Base-by-base conservation (phyloP, 352 stramenopile genomes). In the Phytophthora cajani region DNA sequence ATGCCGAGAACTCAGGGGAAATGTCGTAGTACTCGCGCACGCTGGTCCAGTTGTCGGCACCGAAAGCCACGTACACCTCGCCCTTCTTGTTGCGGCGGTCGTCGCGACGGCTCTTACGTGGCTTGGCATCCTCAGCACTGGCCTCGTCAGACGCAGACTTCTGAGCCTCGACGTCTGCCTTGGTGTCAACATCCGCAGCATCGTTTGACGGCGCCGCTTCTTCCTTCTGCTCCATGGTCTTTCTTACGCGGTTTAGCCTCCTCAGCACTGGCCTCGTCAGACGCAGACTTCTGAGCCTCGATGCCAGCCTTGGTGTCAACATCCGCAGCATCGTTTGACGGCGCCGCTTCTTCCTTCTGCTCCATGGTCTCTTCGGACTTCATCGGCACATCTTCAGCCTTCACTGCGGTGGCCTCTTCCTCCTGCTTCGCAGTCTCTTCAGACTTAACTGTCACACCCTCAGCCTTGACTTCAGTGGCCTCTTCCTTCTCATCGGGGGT, bases 1-100 rank as follows among this genome's bases (percentile, higher is more conserved):
- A 59, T 10, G 76, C 65, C 4, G 89, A 89, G 64, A 98, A 98
- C 7, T 69, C 67, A 19, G 78, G 67, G 6, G 58, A 56, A 17
- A 98, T 77, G 33, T 77, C 79, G 72, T 97, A 98, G 69, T 89
- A 97, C 42, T 84, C 69, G 67, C 93, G 79, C 54, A 95, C 78
- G 32, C 81, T 67, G 58, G 68, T 56, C 70, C 80, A 94, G 46
- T 94, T 83, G 21, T 88, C 74, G 0, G 73, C 49, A 19, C 77
- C 69, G 42, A 97, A 91, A 1, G 84, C 78, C 25, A 95, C 75
- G 67, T 97, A 97, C 54, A 93, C 77, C 51, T 96, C 83, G 17
- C 84, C 85, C 55, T 79, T 88, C 11, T 79, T 82, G 64, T 80
- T 82, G 30, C 65, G 68, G n/a, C 79, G 80, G 58, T 89, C 84